These are phyloP conservation scores for Hypoxylon rubiginosum DNA, from an alignment of 2,329 filamentous ascomycete genomes.

Conservation along the genomic window DNA sequence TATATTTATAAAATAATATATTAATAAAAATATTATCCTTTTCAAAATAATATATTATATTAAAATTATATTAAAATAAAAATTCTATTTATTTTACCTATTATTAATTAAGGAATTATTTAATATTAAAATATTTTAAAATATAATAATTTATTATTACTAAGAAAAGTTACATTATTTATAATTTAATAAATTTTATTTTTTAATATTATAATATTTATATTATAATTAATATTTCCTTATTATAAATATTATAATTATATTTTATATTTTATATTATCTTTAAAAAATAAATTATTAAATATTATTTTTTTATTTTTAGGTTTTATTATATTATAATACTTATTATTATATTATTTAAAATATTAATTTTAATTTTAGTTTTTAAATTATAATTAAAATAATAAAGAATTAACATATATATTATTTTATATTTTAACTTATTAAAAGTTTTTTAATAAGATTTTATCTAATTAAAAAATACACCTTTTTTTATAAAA, in stretches of 20 bases:
- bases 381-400: neutral
- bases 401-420: neutral
- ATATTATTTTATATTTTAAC: neutral
- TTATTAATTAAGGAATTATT: neutral
- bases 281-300: too few relatives aligned
- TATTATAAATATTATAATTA: too few relatives aligned
- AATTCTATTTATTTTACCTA: neutral
- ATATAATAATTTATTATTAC: neutral
- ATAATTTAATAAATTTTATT: too few relatives aligned
- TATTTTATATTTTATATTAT: too few relatives aligned
- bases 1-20: neutral
- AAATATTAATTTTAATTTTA: too few relatives aligned
- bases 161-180: too few relatives aligned
- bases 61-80: neutral
- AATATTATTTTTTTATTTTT: too few relatives aligned
- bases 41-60: neutral
- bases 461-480: neutral
- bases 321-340: too few relatives aligned
- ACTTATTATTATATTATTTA: too few relatives aligned
- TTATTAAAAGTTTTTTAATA: too few relatives aligned
- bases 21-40: neutral
- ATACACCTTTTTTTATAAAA: neutral
- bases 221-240: too few relatives aligned
- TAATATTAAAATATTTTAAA: neutral
- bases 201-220: too few relatives aligned